These are phyloP conservation scores for Fraxinus floribunda DNA, from an alignment of 305 asterid genomes.

Conservation along the genomic window DNA sequence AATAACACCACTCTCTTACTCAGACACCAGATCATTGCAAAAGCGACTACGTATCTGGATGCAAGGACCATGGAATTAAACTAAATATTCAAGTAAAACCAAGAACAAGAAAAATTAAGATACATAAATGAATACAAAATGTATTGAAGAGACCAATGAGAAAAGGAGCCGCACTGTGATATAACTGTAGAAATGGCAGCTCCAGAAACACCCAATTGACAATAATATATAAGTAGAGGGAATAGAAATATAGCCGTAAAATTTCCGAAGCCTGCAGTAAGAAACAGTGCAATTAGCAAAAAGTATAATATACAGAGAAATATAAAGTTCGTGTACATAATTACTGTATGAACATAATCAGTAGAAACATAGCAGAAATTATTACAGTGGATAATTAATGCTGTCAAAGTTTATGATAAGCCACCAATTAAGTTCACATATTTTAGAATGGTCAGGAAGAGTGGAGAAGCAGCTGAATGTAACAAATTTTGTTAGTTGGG, in stretches of 20 bases:
- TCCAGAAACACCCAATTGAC: constrained; percentile 76
- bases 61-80: constrained; percentile 18
- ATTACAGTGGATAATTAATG: not conserved
- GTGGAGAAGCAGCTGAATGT: not conserved
- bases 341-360: not conserved
- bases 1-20: constrained; percentile 62
- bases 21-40: constrained; percentile 73
- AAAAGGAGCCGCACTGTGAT: constrained; percentile 73
- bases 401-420: not conserved
- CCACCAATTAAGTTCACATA: no score
- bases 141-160: not conserved
- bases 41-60: constrained; percentile 65
- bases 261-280: constrained; percentile 82
- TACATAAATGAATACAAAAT: constrained; percentile 2
- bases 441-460: no score
- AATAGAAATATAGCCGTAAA: constrained; percentile 68
- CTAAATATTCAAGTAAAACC: constrained; percentile 10
- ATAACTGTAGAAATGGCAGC: constrained; percentile 89
- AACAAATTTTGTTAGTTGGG: not conserved
- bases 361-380: constrained; percentile 12
- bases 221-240: constrained; percentile 68
- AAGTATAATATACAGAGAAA: not conserved
- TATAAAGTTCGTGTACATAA: constrained; percentile 10
- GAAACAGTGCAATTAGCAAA: constrained; percentile 4
- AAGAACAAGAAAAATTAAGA: constrained; percentile 3